Evolutionary conservation across 108 stramenopile genomes (phyloP).

Genomic region (Cyclotella distinguenda): DNA sequence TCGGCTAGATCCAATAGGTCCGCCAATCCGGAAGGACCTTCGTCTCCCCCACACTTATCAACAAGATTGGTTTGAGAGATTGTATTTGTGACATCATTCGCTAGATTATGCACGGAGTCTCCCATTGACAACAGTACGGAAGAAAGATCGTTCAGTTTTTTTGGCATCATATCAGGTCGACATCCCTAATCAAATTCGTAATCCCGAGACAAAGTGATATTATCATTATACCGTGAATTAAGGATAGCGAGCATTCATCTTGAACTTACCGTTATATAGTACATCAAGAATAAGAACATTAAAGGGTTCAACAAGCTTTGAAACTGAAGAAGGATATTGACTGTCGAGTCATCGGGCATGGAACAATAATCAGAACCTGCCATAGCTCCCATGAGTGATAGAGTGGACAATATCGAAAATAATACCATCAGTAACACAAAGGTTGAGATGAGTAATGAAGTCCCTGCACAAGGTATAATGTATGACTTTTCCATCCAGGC

Average conservation of each 20-base stretch:
- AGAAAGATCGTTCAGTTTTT: conserved; percentile 9
- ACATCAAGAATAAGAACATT: conserved; percentile 18
- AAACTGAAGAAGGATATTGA: conserved; percentile 9
- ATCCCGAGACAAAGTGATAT: no score
- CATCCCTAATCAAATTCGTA: no score
- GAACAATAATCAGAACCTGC: conserved; percentile 29
- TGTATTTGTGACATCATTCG: not conserved
- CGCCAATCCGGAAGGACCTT: conserved; percentile 10
- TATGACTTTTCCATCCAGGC: conserved; percentile 30
- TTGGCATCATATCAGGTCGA: conserved; percentile 23
- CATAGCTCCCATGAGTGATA: conserved; percentile 26
- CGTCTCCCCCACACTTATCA: conserved; percentile 14
- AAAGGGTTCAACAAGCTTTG: conserved; percentile 20
- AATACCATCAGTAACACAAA: conserved; percentile 26
- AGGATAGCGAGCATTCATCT: not conserved
- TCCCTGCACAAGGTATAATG: conserved; percentile 4
- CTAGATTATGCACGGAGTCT: conserved; percentile 8
- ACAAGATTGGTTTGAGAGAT: conserved; percentile 2
- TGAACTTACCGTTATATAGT: conserved; percentile 31
- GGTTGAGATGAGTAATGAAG: conserved; percentile 14
- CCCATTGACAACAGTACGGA: conserved; percentile 5
- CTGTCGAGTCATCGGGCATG: conserved; percentile 22
- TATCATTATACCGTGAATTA: not conserved
- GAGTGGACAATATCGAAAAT: conserved; percentile 34
- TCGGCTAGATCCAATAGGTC: conserved; percentile 20